Conservation (phyloP, 306 rosid genomes). For the Sindora glabra region DNA sequence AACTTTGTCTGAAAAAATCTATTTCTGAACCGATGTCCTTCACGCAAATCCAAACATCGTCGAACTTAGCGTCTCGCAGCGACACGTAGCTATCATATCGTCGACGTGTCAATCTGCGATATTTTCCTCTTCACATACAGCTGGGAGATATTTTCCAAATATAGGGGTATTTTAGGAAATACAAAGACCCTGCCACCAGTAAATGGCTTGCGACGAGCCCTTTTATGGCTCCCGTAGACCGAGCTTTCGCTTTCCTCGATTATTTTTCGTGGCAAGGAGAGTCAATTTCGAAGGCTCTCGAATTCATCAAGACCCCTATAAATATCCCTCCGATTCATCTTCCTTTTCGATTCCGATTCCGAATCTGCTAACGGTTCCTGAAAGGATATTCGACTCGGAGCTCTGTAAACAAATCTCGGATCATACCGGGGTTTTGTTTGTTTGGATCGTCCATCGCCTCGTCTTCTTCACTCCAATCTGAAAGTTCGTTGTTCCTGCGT, state of each 20-base stretch:
- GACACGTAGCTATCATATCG: too few relatives aligned
- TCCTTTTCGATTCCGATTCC: neutral
- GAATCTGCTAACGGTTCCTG: neutral
- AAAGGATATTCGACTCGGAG: slow-evolving; percentile 19
- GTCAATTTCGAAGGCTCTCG: slow-evolving; percentile 34
- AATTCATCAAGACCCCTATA: slow-evolving; percentile 8
- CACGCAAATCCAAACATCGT: too few relatives aligned
- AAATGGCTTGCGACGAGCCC: neutral
- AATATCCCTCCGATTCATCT: slow-evolving; percentile 9
- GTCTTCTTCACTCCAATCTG: neutral
- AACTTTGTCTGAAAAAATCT: too few relatives aligned
- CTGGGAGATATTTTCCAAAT: too few relatives aligned
- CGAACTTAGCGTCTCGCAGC: too few relatives aligned
- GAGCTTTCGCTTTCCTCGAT: slow-evolving; percentile 14
- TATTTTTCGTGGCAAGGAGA: neutral
- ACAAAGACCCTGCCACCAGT: neutral
- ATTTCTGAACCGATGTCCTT: too few relatives aligned
- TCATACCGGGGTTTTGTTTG: neutral
- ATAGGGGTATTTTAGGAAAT: too few relatives aligned
- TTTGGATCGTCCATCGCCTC: slow-evolving; percentile 11
- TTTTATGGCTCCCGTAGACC: neutral
- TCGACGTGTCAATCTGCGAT: too few relatives aligned
- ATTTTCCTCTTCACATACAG: too few relatives aligned
- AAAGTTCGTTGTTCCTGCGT: slow-evolving; percentile 38
- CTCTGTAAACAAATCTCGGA: neutral